phyloP scores from a whole-genome alignment of 2,329 filamentous ascomycete species.

The Colletotrichum lupini region DNA sequence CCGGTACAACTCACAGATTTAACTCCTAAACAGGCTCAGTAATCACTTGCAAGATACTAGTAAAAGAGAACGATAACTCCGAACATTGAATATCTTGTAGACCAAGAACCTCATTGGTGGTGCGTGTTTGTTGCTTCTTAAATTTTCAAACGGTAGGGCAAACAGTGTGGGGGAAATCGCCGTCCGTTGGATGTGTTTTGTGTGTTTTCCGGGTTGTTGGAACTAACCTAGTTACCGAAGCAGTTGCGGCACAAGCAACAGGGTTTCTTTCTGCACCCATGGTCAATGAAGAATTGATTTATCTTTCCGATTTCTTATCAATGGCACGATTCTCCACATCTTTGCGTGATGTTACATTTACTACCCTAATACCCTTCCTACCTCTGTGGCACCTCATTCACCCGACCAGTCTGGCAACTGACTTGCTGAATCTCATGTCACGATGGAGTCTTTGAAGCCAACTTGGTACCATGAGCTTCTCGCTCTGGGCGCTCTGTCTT shows the following conservation, averaged over 20 bases:
- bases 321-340: not conserved
- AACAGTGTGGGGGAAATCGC: not conserved
- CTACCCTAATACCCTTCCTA: too few species aligned
- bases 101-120: not conserved
- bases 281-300: not conserved
- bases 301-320: not conserved
- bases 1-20: too few species aligned
- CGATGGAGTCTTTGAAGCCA: not conserved
- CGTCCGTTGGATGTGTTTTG: not conserved
- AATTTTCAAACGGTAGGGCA: not conserved
- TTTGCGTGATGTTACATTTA: too few species aligned
- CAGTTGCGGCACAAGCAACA: not conserved
- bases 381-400: too few species aligned
- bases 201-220: not conserved
- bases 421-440: too few species aligned
- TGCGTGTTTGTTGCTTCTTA: not conserved
- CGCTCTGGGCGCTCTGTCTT: not conserved
- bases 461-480: not conserved
- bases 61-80: too few species aligned
- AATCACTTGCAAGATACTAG: too few species aligned
- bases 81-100: too few species aligned
- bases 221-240: not conserved
- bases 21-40: too few species aligned
- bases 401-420: too few species aligned
- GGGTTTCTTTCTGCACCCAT: not conserved